Percentiles rank a stretch among this genome's conserved stretches.
phyloP scores from a whole-genome alignment of 75 land plant species.

The Picea glauca region DNA sequence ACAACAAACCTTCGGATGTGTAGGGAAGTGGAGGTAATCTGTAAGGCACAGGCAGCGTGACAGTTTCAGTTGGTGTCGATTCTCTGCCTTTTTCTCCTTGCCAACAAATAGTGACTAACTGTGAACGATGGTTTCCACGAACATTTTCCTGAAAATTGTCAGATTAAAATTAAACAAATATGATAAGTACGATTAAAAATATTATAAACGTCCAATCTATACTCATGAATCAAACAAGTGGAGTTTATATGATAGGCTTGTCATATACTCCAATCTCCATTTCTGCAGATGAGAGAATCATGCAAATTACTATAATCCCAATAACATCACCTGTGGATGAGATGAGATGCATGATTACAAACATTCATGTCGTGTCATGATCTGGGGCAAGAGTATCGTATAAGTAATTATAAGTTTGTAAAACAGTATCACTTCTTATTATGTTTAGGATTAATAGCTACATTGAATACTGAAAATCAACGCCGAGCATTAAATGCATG shows the following conservation, averaged over 20 bases:
- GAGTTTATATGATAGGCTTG: background rate
- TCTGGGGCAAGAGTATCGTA: too few relatives aligned
- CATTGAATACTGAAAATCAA: too few relatives aligned
- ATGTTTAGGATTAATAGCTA: too few relatives aligned
- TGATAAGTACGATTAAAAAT: background rate
- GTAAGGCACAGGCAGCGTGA: slow-evolving; percentile 81
- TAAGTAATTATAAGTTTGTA: too few relatives aligned
- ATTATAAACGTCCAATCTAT: background rate
- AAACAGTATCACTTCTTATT: too few relatives aligned
- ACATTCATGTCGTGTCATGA: too few relatives aligned
- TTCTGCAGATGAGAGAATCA: too few relatives aligned
- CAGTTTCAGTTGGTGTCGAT: slow-evolving; percentile 14
- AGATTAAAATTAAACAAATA: background rate
- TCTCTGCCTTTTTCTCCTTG: slow-evolving; percentile 16
- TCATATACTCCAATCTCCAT: background rate
- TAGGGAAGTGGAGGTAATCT: slow-evolving; percentile 75
- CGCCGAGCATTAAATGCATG: too few relatives aligned
- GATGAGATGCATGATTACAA: too few relatives aligned
- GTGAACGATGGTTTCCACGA: slow-evolving; percentile 14
- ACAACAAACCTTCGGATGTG: slow-evolving; percentile 59
- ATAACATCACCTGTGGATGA: background rate
- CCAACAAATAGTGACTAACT: slow-evolving; percentile 62
- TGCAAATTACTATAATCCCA: background rate
- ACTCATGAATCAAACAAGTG: too few relatives aligned
- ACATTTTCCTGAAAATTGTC: slow-evolving; percentile 11